These are phyloP conservation scores for Phaeophleospora eucalypticola DNA, from an alignment of 2,329 filamentous ascomycete species.

Conservation along the genomic window DNA sequence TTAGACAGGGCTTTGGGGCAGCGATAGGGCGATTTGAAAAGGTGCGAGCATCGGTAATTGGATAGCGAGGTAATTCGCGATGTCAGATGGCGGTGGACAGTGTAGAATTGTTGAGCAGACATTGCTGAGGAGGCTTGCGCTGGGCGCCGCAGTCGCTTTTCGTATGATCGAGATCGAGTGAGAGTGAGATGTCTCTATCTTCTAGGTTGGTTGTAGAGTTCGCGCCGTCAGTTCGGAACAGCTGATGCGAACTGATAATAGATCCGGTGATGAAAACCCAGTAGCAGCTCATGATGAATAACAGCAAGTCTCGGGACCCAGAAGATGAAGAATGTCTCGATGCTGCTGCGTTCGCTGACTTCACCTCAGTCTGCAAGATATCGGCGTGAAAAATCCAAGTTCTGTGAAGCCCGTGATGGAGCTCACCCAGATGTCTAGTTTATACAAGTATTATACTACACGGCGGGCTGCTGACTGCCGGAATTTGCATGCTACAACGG, in stretches of 20 bases:
- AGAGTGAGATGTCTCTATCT: not conserved
- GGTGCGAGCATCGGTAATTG: too few relatives aligned
- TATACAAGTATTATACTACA: not conserved
- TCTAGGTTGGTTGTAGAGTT: not conserved
- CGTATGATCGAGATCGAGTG: not conserved
- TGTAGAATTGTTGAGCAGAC: not conserved
- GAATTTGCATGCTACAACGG: constrained; percentile 45
- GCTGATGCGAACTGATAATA: too few relatives aligned
- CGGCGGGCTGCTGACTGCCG: too few relatives aligned
- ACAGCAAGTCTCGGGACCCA: too few relatives aligned
- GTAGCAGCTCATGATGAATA: too few relatives aligned
- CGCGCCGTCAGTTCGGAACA: not conserved
- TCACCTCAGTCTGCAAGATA: too few relatives aligned
- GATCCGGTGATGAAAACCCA: too few relatives aligned
- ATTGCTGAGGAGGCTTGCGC: not conserved
- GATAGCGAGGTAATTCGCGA: not conserved
- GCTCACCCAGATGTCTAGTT: not conserved
- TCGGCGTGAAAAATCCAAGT: too few relatives aligned
- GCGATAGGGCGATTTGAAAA: not conserved
- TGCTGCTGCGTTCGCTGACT: too few relatives aligned
- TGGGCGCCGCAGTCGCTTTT: not conserved
- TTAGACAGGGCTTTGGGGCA: not conserved
- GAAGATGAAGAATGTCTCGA: too few relatives aligned
- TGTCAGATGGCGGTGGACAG: too few relatives aligned
- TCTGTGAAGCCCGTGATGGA: too few relatives aligned